Conservation (phyloP, 371 early-diverging fungal species). For the Nosema muscidifuracis region DNA sequence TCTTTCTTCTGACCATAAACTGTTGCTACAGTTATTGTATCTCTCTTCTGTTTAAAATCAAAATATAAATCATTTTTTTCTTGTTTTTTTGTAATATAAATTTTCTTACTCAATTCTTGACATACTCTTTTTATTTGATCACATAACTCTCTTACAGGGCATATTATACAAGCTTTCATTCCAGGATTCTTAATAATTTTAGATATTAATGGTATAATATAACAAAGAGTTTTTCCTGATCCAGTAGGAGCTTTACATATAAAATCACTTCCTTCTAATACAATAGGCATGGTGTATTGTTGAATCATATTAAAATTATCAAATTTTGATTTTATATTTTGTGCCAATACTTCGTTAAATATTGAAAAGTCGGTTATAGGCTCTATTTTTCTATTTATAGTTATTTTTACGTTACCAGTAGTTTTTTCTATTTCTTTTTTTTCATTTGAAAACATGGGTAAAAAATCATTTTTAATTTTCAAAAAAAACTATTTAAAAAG, state of each 20-base stretch:
- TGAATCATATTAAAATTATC: constrained; percentile 86
- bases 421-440: constrained; percentile 2
- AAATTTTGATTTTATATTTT: constrained; percentile 80
- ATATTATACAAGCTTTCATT: constrained; percentile 24
- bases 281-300: constrained; percentile 79
- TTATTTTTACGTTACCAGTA: background rate
- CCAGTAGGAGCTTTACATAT: constrained; percentile 99
- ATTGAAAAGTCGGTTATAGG: background rate
- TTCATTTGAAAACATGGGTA: constrained; percentile 2
- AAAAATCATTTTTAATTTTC: background rate
- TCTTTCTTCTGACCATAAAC: constrained; percentile 67
- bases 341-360: constrained; percentile 64
- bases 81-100: background rate
- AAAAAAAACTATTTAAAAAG: background rate
- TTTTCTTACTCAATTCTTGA: background rate
- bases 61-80: background rate
- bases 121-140: constrained; percentile 86
- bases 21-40: constrained; percentile 15
- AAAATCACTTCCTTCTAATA: constrained; percentile 86
- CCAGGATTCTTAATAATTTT: constrained; percentile 12
- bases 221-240: constrained; percentile 75
- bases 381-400: background rate
- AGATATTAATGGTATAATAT: constrained; percentile 66
- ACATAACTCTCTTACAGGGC: constrained; percentile 80
- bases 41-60: background rate